Base-by-base conservation (phyloP, 2,329 filamentous ascomycete genomes). In the Diaporthe humulicola region DNA sequence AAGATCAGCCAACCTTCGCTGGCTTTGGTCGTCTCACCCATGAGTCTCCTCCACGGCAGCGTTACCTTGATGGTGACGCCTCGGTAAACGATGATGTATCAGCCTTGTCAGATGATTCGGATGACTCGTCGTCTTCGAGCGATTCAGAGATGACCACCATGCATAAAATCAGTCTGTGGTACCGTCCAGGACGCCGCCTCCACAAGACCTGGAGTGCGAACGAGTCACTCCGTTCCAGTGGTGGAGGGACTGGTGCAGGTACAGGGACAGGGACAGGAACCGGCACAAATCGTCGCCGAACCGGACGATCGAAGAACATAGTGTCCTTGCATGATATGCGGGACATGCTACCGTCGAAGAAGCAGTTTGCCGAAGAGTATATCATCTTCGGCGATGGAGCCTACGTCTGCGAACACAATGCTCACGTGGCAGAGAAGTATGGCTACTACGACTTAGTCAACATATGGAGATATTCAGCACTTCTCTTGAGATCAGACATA, bases 351-450 rank as follows among this genome's bases (percentile, higher is more conserved):
- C 96, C 96, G 0, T 93, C 94, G 3, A 97, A 95, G 82, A 89
- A 89, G 75, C 88, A 91, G 72, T 89, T 98, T 76, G 97, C 95
- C 2, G 87, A 91, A 74, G 90, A 94, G 77, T 99, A 98, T 83
- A 90, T 89, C 33, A 93, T 98, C 19, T 96, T 97, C 81, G 95
- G 95, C 4, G 92, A 95, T 76, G 93, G 94, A 0, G 90, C 92
- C n/a, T 90, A 93, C 50, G 91, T 98, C 4, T 98, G 96, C 83
- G 88, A 90, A 58, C 93, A 97, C 79, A 99, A 99, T 82, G 94
- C 95, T 12, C 85, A 85, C 1, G 91, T 97, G 60, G 96, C 96
- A 12, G 88, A 91, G 78, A 92, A 91, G 76, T 89, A 93, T 78
- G 94, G 93, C 6, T 90, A 91, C 77, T 82, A 87, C 19, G 94